Conservation (phyloP, 805 yeast genomes). For the Lipomyces spencermartinsiae region DNA sequence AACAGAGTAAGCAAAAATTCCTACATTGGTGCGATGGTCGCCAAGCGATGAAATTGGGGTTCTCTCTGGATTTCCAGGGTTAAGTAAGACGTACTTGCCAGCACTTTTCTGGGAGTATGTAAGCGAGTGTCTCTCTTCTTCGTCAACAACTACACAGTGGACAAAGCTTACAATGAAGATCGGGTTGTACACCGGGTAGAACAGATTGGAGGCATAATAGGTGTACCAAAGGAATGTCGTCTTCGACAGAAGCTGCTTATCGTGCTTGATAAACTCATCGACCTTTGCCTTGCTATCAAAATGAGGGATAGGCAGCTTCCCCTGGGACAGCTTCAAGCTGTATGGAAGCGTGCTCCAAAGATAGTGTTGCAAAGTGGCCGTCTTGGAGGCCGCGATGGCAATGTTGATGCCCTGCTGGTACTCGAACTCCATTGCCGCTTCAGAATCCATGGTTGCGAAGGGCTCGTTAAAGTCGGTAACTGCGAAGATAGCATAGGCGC, state of each 20-base stretch:
- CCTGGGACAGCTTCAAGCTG: neutral
- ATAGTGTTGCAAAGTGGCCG: constrained; percentile 7
- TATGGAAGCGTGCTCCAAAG: constrained; percentile 11
- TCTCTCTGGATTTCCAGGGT: neutral
- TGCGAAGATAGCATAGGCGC: constrained; percentile 8
- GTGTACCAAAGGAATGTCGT: neutral
- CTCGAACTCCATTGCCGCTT: neutral
- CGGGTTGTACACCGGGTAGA: neutral
- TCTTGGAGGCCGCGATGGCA: constrained; percentile 1
- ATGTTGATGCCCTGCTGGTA: neutral
- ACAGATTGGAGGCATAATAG: neutral
- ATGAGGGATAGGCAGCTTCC: neutral
- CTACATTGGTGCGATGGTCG: neutral
- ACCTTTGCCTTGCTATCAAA: constrained; percentile 10
- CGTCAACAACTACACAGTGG: neutral
- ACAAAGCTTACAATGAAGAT: neutral
- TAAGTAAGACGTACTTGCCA: neutral
- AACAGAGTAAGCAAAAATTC: neutral
- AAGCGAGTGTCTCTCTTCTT: neutral
- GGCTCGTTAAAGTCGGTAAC: constrained; percentile 1
- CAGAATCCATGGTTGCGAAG: neutral
- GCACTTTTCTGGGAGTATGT: neutral
- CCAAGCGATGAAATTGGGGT: neutral
- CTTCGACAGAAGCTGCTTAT: neutral
- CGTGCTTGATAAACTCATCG: constrained; percentile 7